Percentiles rank a stretch among this genome's conserved stretches.
These are phyloP conservation scores for Epichloe coenophiala DNA, from an alignment of 2,329 filamentous ascomycete species.

Conservation along the genomic window DNA sequence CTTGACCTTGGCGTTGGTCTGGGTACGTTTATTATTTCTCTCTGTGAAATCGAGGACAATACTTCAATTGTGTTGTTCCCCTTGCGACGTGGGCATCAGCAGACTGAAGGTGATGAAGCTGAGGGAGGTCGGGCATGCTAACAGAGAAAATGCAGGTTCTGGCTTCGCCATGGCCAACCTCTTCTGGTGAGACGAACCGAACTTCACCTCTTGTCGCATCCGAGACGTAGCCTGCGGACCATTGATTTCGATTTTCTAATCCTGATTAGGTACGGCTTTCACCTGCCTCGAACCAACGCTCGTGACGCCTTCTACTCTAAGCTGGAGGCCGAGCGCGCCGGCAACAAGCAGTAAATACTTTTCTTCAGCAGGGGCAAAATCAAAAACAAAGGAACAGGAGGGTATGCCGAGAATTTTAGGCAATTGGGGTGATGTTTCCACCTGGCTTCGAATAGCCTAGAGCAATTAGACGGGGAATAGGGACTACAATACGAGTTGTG, in stretches of 20 bases:
- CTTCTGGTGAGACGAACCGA: constrained; percentile 37
- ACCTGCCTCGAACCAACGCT: constrained; percentile 44
- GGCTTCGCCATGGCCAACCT: constrained; percentile 40
- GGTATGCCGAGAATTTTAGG: not conserved
- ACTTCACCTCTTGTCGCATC: not conserved
- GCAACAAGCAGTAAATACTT: constrained; percentile 16
- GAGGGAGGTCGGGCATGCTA: constrained; percentile 15
- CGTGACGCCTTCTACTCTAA: constrained; percentile 46
- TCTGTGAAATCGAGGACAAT: not conserved
- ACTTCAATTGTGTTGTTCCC: not conserved
- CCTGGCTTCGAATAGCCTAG: constrained; percentile 1
- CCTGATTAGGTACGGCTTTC: constrained; percentile 42
- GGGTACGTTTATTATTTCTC: constrained; percentile 28
- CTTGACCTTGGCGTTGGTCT: constrained; percentile 41
- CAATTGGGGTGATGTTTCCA: not conserved
- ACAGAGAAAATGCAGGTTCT: constrained; percentile 28
- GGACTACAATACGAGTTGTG: constrained; percentile 11
- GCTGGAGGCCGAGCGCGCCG: constrained; percentile 41
- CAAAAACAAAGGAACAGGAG: not conserved
- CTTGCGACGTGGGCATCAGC: not conserved
- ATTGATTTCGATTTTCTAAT: not conserved
- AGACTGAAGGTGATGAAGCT: not conserved
- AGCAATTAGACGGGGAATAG: constrained; percentile 5
- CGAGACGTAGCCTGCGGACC: not conserved
- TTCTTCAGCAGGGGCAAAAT: not conserved